phyloP scores from a whole-genome alignment of 1,139 yeast species.

The Hemisphaericaspora subhashii region DNA sequence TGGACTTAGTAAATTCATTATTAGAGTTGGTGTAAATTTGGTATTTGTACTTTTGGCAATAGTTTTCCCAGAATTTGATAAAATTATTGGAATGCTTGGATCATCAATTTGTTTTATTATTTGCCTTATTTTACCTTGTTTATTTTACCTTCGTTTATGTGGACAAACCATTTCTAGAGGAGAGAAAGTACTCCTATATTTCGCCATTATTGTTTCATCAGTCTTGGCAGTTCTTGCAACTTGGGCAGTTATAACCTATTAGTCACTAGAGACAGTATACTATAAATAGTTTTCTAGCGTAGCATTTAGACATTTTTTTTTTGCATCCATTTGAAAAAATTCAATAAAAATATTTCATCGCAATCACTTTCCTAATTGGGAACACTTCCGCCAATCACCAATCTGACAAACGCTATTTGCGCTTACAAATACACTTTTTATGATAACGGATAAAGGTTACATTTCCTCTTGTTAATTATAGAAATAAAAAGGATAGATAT shows the following conservation, averaged over 20 bases:
- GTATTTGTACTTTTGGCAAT: constrained; percentile 52
- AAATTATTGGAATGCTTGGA: constrained; percentile 56
- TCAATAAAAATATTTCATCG: no score
- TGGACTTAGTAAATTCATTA: constrained; percentile 18
- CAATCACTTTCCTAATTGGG: no score
- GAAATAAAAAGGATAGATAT: no score
- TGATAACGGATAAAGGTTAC: no score
- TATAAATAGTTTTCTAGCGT: no score
- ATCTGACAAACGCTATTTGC: no score
- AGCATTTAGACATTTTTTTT: not conserved
- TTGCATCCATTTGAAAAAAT: not conserved
- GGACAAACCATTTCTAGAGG: constrained; percentile 19
- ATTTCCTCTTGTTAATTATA: no score
- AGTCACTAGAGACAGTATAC: constrained; percentile 4
- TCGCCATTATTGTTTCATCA: constrained; percentile 25
- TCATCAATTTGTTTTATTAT: constrained; percentile 57
- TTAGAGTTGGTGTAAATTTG: constrained; percentile 50
- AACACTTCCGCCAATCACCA: no score
- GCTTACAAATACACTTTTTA: no score
- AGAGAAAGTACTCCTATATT: constrained; percentile 24
- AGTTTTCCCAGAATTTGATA: constrained; percentile 59
- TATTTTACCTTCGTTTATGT: constrained; percentile 49
- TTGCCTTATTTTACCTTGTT: constrained; percentile 56
- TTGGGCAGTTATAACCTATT: constrained; percentile 37
- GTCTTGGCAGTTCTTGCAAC: constrained; percentile 39